Conservation (phyloP, 495 filamentous ascomycete species). For the Parmelia sp. region DNA sequence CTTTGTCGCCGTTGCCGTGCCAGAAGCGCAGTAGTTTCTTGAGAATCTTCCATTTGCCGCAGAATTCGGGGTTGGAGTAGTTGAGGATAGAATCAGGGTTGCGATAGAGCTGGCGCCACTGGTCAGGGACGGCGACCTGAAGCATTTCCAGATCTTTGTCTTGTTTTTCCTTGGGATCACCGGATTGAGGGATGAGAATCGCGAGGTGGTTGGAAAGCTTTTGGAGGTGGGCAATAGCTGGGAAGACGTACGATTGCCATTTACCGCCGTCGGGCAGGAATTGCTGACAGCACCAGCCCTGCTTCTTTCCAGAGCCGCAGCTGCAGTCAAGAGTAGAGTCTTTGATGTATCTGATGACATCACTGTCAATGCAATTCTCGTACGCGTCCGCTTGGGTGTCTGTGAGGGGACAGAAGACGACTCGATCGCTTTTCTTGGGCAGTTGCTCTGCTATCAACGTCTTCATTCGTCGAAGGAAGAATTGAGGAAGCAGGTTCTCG, state of each 20-base stretch:
- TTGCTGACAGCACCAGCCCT: slow-evolving; percentile 76
- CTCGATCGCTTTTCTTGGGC: slow-evolving; percentile 90
- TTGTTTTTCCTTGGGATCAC: slow-evolving; percentile 69
- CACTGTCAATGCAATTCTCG: slow-evolving; percentile 67
- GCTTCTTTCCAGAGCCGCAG: slow-evolving; percentile 63
- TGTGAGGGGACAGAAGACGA: slow-evolving; percentile 92
- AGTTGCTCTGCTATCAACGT: slow-evolving; percentile 85
- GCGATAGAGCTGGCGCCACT: slow-evolving; percentile 70
- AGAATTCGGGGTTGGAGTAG: slow-evolving; percentile 85
- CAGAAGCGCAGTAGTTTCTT: slow-evolving; percentile 83
- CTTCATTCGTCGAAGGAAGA: slow-evolving; percentile 93
- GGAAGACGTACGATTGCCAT: slow-evolving; percentile 82
- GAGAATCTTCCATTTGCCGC: slow-evolving; percentile 94
- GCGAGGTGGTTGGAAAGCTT: slow-evolving; percentile 91
- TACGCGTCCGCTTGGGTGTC: slow-evolving; percentile 79
- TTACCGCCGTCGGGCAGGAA: slow-evolving; percentile 50
- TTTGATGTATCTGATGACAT: slow-evolving; percentile 64
- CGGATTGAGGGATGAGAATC: slow-evolving; percentile 69
- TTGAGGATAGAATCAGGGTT: slow-evolving; percentile 73
- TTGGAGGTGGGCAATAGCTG: slow-evolving; percentile 71
- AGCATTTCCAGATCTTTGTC: slow-evolving; percentile 72
- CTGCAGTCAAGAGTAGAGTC: slow-evolving; percentile 58
- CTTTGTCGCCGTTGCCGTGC: slow-evolving; percentile 86
- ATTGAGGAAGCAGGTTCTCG: slow-evolving; percentile 79
- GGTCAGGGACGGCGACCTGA: slow-evolving; percentile 64